Conservation (phyloP, 805 yeast genomes). For the Debaryomyces prosopidis region DNA sequence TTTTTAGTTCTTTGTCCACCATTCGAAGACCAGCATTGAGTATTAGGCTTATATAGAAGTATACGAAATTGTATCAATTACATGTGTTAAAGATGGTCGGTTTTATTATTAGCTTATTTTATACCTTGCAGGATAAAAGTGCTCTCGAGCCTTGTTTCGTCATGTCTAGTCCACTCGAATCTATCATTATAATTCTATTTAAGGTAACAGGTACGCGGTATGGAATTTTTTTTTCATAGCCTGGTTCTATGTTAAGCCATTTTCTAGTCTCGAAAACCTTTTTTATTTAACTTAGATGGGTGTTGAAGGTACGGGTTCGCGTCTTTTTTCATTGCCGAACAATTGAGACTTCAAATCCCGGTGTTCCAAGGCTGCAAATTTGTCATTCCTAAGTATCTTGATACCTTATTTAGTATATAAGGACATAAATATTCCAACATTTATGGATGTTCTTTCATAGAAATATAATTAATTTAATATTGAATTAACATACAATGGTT, state of each 20-base stretch:
- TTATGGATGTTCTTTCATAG: no score
- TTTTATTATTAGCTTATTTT: no score
- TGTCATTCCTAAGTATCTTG: not conserved
- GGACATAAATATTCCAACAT: not conserved
- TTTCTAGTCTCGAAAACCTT: not conserved
- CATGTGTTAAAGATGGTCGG: no score
- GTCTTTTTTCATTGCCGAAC: not conserved
- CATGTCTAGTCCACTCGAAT: no score
- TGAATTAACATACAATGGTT: not conserved
- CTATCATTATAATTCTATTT: not conserved
- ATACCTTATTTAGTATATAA: not conserved
- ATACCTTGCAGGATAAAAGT: no score
- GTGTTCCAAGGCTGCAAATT: not conserved
- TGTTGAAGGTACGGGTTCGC: not conserved
- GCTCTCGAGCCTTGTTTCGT: no score
- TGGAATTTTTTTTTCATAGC: not conserved
- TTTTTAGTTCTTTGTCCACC: not conserved
- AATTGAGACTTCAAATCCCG: not conserved
- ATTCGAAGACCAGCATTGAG: no score
- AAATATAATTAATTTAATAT: no score
- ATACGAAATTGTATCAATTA: no score
- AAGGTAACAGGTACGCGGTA: not conserved
- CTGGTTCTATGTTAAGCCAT: not conserved
- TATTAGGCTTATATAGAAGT: no score
- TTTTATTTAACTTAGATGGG: not conserved